Conservation (phyloP, 2,329 filamentous ascomycete genomes). For the Aphanoascus verrucosus region DNA sequence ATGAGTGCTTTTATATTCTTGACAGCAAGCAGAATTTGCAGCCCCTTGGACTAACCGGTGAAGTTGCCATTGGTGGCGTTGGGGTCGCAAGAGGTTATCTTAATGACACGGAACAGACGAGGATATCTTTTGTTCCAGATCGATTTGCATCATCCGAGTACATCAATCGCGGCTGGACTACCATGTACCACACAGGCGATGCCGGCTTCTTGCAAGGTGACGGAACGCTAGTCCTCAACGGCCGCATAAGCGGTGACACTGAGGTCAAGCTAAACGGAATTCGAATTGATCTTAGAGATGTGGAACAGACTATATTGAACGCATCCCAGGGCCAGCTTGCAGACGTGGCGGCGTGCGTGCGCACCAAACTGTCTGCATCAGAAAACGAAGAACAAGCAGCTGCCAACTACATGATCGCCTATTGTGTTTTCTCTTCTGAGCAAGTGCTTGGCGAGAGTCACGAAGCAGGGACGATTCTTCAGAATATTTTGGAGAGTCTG, state of each 20-base stretch:
- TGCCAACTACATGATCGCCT: too few relatives aligned
- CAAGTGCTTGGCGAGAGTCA: too few relatives aligned
- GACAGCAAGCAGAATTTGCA: constrained; percentile 30
- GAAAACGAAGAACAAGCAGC: background rate
- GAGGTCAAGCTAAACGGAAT: constrained; percentile 54
- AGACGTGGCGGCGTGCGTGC: background rate
- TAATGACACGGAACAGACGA: constrained; percentile 14
- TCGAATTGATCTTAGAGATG: constrained; percentile 41
- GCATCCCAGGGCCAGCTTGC: background rate
- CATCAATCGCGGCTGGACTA: constrained; percentile 8
- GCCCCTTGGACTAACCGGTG: constrained; percentile 34
- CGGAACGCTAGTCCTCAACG: constrained; percentile 23
- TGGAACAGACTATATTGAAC: constrained; percentile 5
- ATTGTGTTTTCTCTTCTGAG: too few relatives aligned
- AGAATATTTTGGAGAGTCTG: background rate
- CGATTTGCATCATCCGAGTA: constrained; percentile 2
- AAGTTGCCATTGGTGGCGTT: constrained; percentile 33
- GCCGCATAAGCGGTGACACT: constrained; percentile 43
- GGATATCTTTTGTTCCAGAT: constrained; percentile 18
- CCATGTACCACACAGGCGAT: constrained; percentile 12
- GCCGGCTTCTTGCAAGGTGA: background rate
- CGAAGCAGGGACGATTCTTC: too few relatives aligned
- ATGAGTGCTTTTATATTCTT: constrained; percentile 32
- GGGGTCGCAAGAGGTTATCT: constrained; percentile 21
- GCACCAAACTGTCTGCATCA: background rate